Evolutionary conservation across 2,329 filamentous ascomycete species (phyloP), one percentile per base, ranked within the genome.

Genomic region (Alternaria sp.): DNA sequence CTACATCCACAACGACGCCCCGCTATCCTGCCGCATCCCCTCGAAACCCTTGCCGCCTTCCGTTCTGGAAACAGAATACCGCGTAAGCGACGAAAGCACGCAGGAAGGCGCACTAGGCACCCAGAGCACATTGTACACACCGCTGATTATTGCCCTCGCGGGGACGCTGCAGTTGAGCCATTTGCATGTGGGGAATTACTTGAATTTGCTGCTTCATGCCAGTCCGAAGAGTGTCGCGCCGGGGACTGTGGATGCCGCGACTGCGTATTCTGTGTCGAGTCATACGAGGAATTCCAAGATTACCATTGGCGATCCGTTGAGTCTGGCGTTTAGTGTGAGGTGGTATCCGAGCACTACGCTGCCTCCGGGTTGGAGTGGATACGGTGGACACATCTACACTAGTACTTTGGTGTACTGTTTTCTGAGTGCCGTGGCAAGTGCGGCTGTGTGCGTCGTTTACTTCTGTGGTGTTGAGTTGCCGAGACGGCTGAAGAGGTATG

Each of bases 1-100:
- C 84, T 98, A 98, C 84, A 89, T 98, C 77, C 95, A 98, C 84
- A 93, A 90, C 81, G 95, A 99, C 79, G 93, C 93, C 17, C 95
- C 95, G 9, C 84, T 98, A 49, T 88, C 92, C 54, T 99, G 95
- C 79, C 93, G 95, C 51, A 86, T 98, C 13, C 92, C 94, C 28
- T 87, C 92, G 0, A 88, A 90, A 7, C 94, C 94, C 0, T 79
- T 86, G 2, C 73, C 79, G 2, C 73, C 78, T 9, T 71, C 72
- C 21, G 76, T 78, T 28, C 56, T 71, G 61, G 67, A 69, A 56
- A 63, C 61, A 31, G 67, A 74, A 46, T 76, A 73, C 63, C 69
- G 65, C 34, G 69, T 72, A 11, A 60, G 58, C 1, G 73, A 76
- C 49, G 77, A 86, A 64, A 82, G 29, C 3, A 68, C 71, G 17